Evolutionary conservation across 257 asterid genomes (phyloP).

Genomic region (Anisodus acutangulus): DNA sequence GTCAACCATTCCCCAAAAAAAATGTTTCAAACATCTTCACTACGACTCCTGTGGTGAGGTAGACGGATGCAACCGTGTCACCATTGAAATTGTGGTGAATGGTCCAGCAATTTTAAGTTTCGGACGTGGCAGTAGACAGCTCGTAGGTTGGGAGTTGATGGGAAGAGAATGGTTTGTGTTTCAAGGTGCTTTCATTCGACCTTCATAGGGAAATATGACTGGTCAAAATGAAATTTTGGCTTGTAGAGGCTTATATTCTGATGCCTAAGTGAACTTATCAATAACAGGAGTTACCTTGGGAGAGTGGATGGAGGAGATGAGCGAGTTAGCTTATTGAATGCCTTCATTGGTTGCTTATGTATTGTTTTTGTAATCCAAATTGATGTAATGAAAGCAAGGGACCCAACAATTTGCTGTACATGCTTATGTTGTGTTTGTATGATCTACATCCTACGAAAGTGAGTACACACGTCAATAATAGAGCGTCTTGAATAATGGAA

Average conservation of each 20-base stretch:
- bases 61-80: background rate
- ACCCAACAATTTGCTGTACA: no score
- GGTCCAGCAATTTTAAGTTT: background rate
- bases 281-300: background rate
- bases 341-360: no score
- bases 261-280: background rate
- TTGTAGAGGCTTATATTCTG: background rate
- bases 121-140: background rate
- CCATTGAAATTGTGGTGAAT: background rate
- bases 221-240: background rate
- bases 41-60: background rate
- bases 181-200: background rate
- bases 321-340: no score
- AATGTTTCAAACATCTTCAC: background rate
- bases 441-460: no score
- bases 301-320: no score
- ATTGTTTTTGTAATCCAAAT: no score
- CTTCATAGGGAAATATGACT: background rate
- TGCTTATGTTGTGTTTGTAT: no score
- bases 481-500: no score
- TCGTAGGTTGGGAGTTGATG: background rate
- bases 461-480: no score
- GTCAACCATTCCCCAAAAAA: background rate
- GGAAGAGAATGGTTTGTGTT: background rate
- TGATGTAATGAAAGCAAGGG: no score